A percentile compares a stretch with the other conserved stretches of the same genome.
Evolutionary conservation across 2,329 filamentous ascomycete species (phyloP).

Genomic region (Colletotrichum limetticola): DNA sequence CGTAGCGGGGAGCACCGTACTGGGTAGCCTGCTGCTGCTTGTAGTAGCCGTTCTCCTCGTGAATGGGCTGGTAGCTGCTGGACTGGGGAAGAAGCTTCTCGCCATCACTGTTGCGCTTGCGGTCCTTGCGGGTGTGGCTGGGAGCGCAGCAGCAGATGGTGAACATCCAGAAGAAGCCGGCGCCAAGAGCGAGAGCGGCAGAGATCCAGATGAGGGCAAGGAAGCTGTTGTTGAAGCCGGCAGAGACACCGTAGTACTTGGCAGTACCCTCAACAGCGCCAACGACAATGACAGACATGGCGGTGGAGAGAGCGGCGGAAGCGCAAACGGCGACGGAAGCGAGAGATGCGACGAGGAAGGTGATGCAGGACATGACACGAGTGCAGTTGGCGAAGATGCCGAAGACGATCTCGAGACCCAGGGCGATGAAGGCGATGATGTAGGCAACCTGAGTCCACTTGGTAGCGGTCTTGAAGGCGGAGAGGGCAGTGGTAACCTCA

Average conservation of each 20-base stretch:
- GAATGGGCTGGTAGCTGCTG: slow-evolving; percentile 57
- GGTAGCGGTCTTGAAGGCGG: slow-evolving; percentile 77
- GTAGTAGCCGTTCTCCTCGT: slow-evolving; percentile 53
- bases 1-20: slow-evolving; percentile 51
- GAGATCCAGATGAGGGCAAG: slow-evolving; percentile 82
- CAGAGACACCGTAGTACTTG: slow-evolving; percentile 77
- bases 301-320: slow-evolving; percentile 79
- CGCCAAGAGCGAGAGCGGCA: slow-evolving; percentile 78
- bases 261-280: slow-evolving; percentile 74
- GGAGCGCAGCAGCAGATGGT: slow-evolving; percentile 89
- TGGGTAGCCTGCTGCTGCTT: slow-evolving; percentile 47
- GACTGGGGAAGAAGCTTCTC: slow-evolving; percentile 63
- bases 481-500: slow-evolving; percentile 73
- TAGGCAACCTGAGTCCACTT: slow-evolving; percentile 89
- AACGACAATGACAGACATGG: slow-evolving; percentile 76
- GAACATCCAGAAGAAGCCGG: slow-evolving; percentile 90
- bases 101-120: slow-evolving; percentile 47
- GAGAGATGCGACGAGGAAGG: slow-evolving; percentile 78
- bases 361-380: slow-evolving; percentile 82
- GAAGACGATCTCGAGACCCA: slow-evolving; percentile 77
- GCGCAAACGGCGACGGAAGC: slow-evolving; percentile 65
- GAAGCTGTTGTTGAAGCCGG: slow-evolving; percentile 74
- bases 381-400: slow-evolving; percentile 88
- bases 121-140: slow-evolving; percentile 47
- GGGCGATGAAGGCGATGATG: slow-evolving; percentile 76